Evolutionary conservation across 208 protist genomes (phyloP), one percentile per base, ranked within the genome.

Genomic region (Leishmania amazonensis): DNA sequence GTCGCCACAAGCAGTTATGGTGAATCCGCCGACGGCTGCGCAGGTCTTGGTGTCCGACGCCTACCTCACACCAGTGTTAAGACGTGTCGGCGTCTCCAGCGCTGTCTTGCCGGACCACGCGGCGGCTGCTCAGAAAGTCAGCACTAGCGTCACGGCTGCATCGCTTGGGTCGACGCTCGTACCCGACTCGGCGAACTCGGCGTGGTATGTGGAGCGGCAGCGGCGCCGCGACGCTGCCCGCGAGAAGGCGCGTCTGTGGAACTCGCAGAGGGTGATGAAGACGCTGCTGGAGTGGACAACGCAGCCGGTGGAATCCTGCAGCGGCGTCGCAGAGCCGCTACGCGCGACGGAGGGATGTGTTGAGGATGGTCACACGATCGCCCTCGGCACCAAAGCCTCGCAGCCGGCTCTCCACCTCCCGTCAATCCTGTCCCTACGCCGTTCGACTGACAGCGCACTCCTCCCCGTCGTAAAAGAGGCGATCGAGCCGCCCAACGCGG

Each of bases 251-350:
- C 76, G 81, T 3, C 76, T 94, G 64, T 96, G 90, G 92, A 89
- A 86, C 57, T 87, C 90, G 49, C 77, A 88, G 8, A 89, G 91
- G 3, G 86, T 97, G 42, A 95, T 97, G 95, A 78, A 85, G 47
- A 97, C 93, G 31, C 85, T 97, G 8, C 89, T 97, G 87, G 84
- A 78, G 64, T 97, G 94, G 94, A 87, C 88, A 28, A 75, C 88
- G 8, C 85, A 87, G 5, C 72, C 75, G 13, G 67, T 73, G 31
- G 51, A 51, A 35, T 38, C 31, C 28, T 70, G 54, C 62, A 53
- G 75, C 35, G 51, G 58, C 73, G 60, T 62, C n/a, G 15, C 31
- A 62, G 31, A 62, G n/a, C 8, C 45, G 28, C 4, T 35, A 5
- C 8, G 45, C 70, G 6, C 21, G 28, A 74, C 13, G 38, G 24